A percentile compares a stretch with the other conserved stretches of the same genome.
phyloP scores from a whole-genome alignment of 1,284 basidiomycete genomes.

The Apiotrichum sp. region DNA sequence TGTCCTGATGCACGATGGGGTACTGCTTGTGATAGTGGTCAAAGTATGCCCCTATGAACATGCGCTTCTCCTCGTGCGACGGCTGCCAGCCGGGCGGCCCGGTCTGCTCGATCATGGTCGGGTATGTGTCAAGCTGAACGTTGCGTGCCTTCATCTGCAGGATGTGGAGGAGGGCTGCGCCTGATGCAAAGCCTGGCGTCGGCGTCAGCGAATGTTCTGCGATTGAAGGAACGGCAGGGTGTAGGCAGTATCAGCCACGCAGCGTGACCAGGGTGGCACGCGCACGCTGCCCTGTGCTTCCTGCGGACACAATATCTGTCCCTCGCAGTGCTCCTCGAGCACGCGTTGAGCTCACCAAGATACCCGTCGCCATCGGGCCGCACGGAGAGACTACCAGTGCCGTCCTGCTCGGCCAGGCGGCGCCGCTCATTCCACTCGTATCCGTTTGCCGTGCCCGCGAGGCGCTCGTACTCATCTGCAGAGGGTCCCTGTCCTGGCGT shows the following conservation, averaged over 20 bases:
- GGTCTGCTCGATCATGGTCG: not conserved
- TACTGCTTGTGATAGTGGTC: conserved; percentile 26
- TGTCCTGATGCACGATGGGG: conserved; percentile 26
- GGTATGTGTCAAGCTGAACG: not conserved
- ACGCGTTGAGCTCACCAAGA: conserved; percentile 12
- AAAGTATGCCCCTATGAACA: conserved; percentile 25
- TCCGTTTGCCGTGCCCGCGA: conserved; percentile 12
- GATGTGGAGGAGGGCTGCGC: conserved; percentile 21
- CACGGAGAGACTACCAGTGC: conserved; percentile 21
- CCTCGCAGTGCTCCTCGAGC: no score
- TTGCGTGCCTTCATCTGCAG: conserved; percentile 19
- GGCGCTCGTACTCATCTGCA: conserved; percentile 12
- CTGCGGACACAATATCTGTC: no score
- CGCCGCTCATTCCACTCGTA: conserved; percentile 23
- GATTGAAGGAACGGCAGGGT: no score
- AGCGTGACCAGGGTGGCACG: no score
- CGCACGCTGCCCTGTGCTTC: no score
- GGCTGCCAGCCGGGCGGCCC: conserved; percentile 9
- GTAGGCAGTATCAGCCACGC: no score
- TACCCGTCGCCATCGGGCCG: conserved; percentile 23
- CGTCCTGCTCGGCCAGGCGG: conserved; percentile 14
- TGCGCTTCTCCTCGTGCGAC: not conserved
- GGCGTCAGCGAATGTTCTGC: not conserved
- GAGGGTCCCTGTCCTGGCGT: no score
- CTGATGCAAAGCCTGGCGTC: conserved; percentile 20